These are phyloP conservation scores for Botryosphaeria agaves DNA, from an alignment of 2,329 filamentous ascomycete genomes.

Conservation along the genomic window DNA sequence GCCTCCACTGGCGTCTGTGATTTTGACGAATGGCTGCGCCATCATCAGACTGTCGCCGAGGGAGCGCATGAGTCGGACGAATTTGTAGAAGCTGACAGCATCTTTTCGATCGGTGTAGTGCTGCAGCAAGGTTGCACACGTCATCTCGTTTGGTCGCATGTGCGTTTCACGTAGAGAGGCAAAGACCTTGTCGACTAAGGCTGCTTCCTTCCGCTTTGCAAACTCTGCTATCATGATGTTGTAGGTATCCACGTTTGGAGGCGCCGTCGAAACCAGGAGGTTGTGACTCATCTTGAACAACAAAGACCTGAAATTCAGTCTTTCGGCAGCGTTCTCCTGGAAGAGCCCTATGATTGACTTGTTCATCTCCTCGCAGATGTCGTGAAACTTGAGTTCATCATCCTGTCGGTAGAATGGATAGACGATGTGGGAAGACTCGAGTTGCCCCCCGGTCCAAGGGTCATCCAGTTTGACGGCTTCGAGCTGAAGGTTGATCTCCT, in stretches of 20 bases:
- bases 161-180: conserved; percentile 11
- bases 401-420: conserved; percentile 18
- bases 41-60: conserved; percentile 21
- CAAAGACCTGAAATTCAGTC: conserved; percentile 4
- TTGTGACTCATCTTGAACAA: conserved; percentile 39
- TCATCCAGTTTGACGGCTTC: too few species aligned
- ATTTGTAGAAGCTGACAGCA: conserved; percentile 17
- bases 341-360: conserved; percentile 11
- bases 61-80: conserved; percentile 20
- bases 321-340: conserved; percentile 1
- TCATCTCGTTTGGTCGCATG: conserved; percentile 28
- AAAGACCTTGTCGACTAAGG: conserved; percentile 15
- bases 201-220: conserved; percentile 10
- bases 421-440: too few species aligned
- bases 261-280: conserved; percentile 41
- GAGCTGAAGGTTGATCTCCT: neutral
- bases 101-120: conserved; percentile 18
- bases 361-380: conserved; percentile 14
- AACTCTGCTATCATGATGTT: conserved; percentile 57
- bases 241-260: conserved; percentile 51
- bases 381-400: conserved; percentile 16
- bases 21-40: conserved; percentile 18
- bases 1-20: conserved; percentile 12
- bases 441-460: too few species aligned
- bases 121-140: conserved; percentile 21